A percentile compares a stretch with the other conserved stretches of the same genome.
These are phyloP conservation scores for Aspergillus texensis DNA, from an alignment of 2,329 filamentous ascomycete genomes.

Conservation along the genomic window DNA sequence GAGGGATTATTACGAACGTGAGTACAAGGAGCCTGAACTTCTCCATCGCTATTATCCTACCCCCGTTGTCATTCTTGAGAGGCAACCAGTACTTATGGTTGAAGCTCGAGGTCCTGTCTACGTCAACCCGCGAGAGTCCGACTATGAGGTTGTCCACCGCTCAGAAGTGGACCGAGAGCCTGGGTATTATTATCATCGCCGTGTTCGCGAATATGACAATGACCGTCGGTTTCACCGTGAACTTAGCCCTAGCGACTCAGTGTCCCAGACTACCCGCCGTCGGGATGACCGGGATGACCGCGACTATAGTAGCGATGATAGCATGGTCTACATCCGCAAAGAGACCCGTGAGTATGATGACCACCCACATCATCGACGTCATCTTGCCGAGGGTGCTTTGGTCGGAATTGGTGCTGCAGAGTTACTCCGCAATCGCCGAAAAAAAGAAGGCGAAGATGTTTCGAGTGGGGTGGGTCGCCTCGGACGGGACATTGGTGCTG, in stretches of 20 bases:
- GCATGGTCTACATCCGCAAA: constrained; percentile 62
- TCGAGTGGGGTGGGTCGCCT: constrained; percentile 54
- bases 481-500: constrained; percentile 59
- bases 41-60: constrained; percentile 54
- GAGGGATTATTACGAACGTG: constrained; percentile 49
- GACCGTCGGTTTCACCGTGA: constrained; percentile 50
- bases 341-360: constrained; percentile 49
- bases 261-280: constrained; percentile 52
- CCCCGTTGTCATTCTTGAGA: constrained; percentile 56
- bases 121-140: constrained; percentile 53
- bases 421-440: constrained; percentile 60
- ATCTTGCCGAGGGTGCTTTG: constrained; percentile 64
- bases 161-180: constrained; percentile 59
- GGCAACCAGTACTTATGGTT: constrained; percentile 59
- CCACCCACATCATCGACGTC: constrained; percentile 55
- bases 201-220: constrained; percentile 57
- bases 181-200: constrained; percentile 64
- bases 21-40: constrained; percentile 44
- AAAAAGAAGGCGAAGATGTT: constrained; percentile 58
- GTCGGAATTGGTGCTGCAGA: constrained; percentile 64
- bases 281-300: constrained; percentile 42
- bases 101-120: constrained; percentile 56
- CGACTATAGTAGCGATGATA: constrained; percentile 62
- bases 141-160: constrained; percentile 63
- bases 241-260: constrained; percentile 55